A percentile compares a stretch with the other conserved stretches of the same genome.
These are phyloP conservation scores for Pyrenula massariospora DNA, from an alignment of 495 filamentous ascomycete genomes.

Conservation along the genomic window DNA sequence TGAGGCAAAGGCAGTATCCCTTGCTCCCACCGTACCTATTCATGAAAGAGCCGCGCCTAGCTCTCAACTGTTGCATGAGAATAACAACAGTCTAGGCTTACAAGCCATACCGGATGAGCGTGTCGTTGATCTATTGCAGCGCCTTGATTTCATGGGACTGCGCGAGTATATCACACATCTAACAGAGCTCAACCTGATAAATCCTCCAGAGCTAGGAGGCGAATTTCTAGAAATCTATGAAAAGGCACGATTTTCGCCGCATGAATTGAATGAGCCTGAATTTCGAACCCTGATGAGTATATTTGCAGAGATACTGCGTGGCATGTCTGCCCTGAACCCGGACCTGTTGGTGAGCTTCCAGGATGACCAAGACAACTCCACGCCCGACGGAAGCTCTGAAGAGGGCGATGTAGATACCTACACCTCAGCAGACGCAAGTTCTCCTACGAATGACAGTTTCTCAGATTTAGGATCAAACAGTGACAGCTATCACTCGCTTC, in stretches of 20 bases:
- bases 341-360: constrained; percentile 30
- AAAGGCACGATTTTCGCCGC: constrained; percentile 63
- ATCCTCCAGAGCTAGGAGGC: constrained; percentile 37
- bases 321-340: constrained; percentile 55
- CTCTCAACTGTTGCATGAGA: constrained; percentile 11
- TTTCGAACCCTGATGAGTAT: constrained; percentile 77
- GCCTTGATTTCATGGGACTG: constrained; percentile 63
- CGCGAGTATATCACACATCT: constrained; percentile 69
- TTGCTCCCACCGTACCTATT: constrained; percentile 55
- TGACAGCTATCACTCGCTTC: constrained; percentile 3
- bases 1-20: constrained; percentile 80
- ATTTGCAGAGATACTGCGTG: constrained; percentile 71
- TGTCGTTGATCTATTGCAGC: constrained; percentile 57
- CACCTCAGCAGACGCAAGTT: neutral
- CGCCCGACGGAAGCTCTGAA: neutral
- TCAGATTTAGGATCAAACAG: neutral
- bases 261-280: constrained; percentile 45
- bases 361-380: constrained; percentile 12
- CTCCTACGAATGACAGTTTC: neutral
- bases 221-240: constrained; percentile 73
- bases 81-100: constrained; percentile 12
- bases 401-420: constrained; percentile 5
- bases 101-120: constrained; percentile 39
- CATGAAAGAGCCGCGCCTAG: constrained; percentile 8
- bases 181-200: constrained; percentile 51